These are phyloP conservation scores for Aureobasidium uvarum DNA, from an alignment of 2,329 filamentous ascomycete species.

Conservation along the genomic window DNA sequence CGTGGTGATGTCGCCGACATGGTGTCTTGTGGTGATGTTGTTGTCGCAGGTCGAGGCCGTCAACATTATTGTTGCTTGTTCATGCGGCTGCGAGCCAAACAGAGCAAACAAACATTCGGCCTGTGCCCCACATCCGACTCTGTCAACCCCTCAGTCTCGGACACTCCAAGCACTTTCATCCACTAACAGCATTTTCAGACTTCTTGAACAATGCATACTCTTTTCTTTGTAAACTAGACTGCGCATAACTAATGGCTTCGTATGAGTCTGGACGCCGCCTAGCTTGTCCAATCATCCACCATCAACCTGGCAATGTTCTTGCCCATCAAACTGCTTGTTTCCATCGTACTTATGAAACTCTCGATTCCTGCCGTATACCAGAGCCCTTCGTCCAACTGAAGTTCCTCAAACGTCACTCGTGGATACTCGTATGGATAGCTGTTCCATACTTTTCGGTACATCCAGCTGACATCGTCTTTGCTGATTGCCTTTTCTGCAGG, in stretches of 20 bases:
- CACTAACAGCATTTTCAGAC: background rate
- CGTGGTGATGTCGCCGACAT: conserved; percentile 49
- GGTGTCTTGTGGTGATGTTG: background rate
- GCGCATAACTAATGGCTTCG: background rate
- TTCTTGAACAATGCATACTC: background rate
- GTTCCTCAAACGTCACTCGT: conserved; percentile 81
- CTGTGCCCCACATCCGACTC: background rate
- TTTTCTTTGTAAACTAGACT: background rate
- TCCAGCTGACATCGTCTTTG: conserved; percentile 65
- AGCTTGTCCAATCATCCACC: conserved; percentile 56
- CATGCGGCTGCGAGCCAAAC: background rate
- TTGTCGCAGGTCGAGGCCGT: background rate
- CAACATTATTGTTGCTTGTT: conserved; percentile 2
- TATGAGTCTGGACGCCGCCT: background rate
- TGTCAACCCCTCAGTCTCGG: background rate
- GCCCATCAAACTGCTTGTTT: conserved; percentile 89
- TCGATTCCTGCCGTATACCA: conserved; percentile 75
- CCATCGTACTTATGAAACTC: conserved; percentile 95
- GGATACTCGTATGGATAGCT: conserved; percentile 85
- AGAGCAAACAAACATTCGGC: conserved; percentile 24
- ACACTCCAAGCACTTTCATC: background rate
- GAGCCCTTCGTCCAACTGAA: conserved; percentile 63
- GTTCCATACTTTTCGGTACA: conserved; percentile 72
- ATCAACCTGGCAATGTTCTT: conserved; percentile 76
- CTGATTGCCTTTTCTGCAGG: conserved; percentile 35